phyloP scores from a whole-genome alignment of 345 rosid genomes.

The Populus pruinosa region DNA sequence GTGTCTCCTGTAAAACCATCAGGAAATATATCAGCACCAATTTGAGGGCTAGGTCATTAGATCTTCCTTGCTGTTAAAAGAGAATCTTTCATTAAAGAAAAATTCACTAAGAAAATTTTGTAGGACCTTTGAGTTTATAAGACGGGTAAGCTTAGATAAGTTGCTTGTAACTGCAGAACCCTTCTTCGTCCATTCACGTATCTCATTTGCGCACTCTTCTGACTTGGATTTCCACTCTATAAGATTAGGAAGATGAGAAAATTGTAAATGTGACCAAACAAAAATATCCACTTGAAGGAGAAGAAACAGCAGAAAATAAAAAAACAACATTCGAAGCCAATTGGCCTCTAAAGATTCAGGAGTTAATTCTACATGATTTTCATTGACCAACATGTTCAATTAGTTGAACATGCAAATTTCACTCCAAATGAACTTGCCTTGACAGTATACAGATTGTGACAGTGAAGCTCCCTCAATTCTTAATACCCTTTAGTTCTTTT shows the following conservation, averaged over 20 bases:
- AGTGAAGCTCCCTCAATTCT: no score
- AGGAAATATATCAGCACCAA: constrained; percentile 10
- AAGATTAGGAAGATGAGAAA: constrained; percentile 17
- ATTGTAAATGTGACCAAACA: not conserved
- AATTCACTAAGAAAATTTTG: not conserved
- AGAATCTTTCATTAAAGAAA: constrained; percentile 6
- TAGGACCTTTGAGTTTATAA: constrained; percentile 68
- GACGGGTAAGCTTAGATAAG: constrained; percentile 76
- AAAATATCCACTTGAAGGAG: constrained; percentile 1
- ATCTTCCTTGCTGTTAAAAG: constrained; percentile 2
- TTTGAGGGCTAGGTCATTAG: not conserved
- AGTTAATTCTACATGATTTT: not conserved
- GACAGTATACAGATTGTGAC: not conserved
- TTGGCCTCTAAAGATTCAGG: not conserved
- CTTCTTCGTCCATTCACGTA: constrained; percentile 84
- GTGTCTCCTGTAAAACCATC: constrained; percentile 58
- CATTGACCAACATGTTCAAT: not conserved
- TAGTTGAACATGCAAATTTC: not conserved
- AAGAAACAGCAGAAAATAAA: not conserved
- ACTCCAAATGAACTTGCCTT: not conserved
- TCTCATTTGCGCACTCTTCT: constrained; percentile 84
- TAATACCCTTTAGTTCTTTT: not conserved
- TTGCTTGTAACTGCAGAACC: constrained; percentile 75
- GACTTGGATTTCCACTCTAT: constrained; percentile 85
- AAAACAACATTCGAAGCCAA: not conserved